Evolutionary conservation across 2,329 filamentous ascomycete species (phyloP).

Genomic region (Thermoascus crustaceus): DNA sequence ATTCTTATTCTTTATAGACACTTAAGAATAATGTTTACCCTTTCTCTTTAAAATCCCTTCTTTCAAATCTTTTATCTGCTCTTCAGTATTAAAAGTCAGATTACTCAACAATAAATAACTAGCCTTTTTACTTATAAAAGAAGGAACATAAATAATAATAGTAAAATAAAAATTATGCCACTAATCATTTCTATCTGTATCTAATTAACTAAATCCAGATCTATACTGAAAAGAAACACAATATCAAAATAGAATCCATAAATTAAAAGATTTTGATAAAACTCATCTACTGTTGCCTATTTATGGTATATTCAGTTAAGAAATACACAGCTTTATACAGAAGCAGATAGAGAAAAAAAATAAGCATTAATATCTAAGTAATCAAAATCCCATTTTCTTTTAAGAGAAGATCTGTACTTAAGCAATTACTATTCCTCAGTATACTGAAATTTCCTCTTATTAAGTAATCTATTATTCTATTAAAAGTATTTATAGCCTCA

Average conservation of each 20-base stretch:
- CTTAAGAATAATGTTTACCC: not conserved
- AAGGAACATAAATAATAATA: not conserved
- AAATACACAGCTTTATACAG: not conserved
- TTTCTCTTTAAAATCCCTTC: not conserved
- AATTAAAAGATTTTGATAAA: too few species aligned
- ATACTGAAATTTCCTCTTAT: not conserved
- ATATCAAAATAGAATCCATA: too few species aligned
- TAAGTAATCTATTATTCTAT: not conserved
- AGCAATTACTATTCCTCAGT: not conserved
- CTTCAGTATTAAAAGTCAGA: too few species aligned
- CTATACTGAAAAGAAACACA: too few species aligned
- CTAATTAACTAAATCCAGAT: too few species aligned
- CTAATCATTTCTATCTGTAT: not conserved
- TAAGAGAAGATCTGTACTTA: not conserved
- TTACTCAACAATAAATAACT: too few species aligned
- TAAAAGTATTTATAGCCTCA: not conserved
- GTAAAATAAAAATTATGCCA: not conserved
- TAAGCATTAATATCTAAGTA: not conserved
- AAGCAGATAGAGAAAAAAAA: not conserved
- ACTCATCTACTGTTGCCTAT: too few species aligned
- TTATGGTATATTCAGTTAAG: not conserved
- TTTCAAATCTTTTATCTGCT: not conserved
- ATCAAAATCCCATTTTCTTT: not conserved
- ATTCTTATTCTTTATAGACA: not conserved
- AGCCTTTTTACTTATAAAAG: not conserved